These are phyloP conservation scores for Alternaria sp. DNA, from an alignment of 2,329 filamentous ascomycete genomes.

Conservation along the genomic window DNA sequence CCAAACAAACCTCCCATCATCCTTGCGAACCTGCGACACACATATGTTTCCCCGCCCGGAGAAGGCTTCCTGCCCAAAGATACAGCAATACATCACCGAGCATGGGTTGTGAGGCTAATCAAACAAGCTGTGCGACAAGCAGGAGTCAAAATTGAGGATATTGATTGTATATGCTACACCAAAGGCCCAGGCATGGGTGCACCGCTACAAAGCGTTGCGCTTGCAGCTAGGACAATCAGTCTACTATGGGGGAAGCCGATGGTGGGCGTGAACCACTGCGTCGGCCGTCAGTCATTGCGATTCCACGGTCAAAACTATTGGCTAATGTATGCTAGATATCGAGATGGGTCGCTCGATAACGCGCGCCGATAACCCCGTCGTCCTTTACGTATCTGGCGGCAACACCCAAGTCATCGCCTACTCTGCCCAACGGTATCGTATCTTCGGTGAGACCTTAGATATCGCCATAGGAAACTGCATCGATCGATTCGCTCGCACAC, in stretches of 20 bases:
- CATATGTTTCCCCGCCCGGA: slow-evolving; percentile 89
- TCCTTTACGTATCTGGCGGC: slow-evolving; percentile 93
- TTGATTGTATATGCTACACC: slow-evolving; percentile 96
- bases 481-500: slow-evolving; percentile 90
- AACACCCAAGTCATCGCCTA: slow-evolving; percentile 99
- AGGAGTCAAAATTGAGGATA: slow-evolving; percentile 61
- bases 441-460: slow-evolving; percentile 97
- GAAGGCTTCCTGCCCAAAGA: slow-evolving; percentile 97
- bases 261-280: slow-evolving; percentile 96
- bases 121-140: slow-evolving; percentile 80
- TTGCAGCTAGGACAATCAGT: slow-evolving; percentile 82
- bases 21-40: slow-evolving; percentile 94
- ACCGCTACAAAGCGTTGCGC: slow-evolving; percentile 84
- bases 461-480: slow-evolving; percentile 98
- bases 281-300: slow-evolving; percentile 70
- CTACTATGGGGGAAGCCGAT: slow-evolving; percentile 89
- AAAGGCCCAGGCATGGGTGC: slow-evolving; percentile 97
- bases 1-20: slow-evolving; percentile 61
- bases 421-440: slow-evolving; percentile 91
- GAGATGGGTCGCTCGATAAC: slow-evolving; percentile 98
- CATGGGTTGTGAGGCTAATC: slow-evolving; percentile 83
- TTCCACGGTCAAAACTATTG: neutral
- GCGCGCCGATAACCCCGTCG: slow-evolving; percentile 87
- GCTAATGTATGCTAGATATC: slow-evolving; percentile 66
- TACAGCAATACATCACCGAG: slow-evolving; percentile 89